A percentile compares a stretch with the other conserved stretches of the same genome.
Evolutionary conservation across 1,284 basidiomycete species (phyloP).

Genomic region (Sporisorium exsertum): DNA sequence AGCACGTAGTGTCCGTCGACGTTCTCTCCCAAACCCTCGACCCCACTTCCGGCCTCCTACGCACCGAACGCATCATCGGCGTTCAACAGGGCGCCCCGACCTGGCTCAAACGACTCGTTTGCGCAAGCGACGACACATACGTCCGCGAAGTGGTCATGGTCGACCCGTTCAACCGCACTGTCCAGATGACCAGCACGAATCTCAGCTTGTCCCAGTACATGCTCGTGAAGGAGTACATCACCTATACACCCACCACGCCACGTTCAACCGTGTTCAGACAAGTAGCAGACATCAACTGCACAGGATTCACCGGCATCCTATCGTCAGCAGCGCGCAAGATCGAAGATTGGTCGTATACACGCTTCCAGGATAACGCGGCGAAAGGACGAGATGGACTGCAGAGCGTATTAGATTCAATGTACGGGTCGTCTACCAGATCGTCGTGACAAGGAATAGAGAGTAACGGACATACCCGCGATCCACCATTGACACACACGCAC

Average conservation of each 20-base stretch:
- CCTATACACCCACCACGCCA: conserved; percentile 76
- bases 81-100: conserved; percentile 85
- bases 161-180: conserved; percentile 29
- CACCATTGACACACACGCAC: neutral
- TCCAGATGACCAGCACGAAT: conserved; percentile 65
- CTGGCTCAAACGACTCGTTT: conserved; percentile 89
- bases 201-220: conserved; percentile 89
- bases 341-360: conserved; percentile 52
- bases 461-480: conserved; percentile 8
- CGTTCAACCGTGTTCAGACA: conserved; percentile 73
- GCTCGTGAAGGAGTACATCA: conserved; percentile 88
- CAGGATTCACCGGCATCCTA: conserved; percentile 39
- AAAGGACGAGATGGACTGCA: conserved; percentile 51
- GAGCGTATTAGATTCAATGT: conserved; percentile 48
- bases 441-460: conserved; percentile 7
- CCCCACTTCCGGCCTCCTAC: conserved; percentile 83
- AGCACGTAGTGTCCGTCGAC: conserved; percentile 91
- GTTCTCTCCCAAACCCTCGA: conserved; percentile 86
- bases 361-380: conserved; percentile 57
- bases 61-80: conserved; percentile 85
- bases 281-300: conserved; percentile 47
- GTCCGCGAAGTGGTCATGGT: conserved; percentile 89
- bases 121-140: conserved; percentile 90
- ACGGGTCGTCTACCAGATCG: neutral
- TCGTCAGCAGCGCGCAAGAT: conserved; percentile 50